phyloP scores from a whole-genome alignment of 2,329 filamentous ascomycete genomes.

The Fusarium abutilonis region DNA sequence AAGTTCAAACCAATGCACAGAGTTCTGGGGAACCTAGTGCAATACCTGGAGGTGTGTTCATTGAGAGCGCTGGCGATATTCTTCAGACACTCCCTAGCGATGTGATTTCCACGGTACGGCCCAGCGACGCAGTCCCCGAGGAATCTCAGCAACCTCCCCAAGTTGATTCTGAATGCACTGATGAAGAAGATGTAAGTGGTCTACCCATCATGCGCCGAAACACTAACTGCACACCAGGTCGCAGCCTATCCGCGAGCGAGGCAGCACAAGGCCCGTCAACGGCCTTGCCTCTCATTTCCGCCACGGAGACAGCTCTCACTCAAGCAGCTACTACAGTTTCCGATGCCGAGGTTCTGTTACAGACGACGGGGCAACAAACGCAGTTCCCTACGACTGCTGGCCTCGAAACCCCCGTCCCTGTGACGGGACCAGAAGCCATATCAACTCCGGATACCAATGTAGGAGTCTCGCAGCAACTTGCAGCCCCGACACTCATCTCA shows the following conservation, averaged over 20 bases:
- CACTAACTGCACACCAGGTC: constrained; percentile 43
- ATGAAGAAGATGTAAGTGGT: constrained; percentile 40
- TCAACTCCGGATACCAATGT: neutral
- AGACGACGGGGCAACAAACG: neutral
- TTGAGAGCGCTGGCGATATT: constrained; percentile 8
- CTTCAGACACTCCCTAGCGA: neutral
- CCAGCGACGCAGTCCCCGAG: neutral
- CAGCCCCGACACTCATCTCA: constrained; percentile 1
- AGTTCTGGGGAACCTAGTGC: neutral
- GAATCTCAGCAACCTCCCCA: neutral
- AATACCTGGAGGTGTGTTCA: constrained; percentile 24
- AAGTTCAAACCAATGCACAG: neutral
- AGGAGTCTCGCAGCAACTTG: constrained; percentile 4
- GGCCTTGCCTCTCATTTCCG: neutral
- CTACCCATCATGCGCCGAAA: constrained; percentile 38
- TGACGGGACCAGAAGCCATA: constrained; percentile 8
- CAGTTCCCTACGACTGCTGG: neutral
- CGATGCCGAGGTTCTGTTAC: neutral
- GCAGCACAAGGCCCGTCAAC: neutral
- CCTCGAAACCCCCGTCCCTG: neutral
- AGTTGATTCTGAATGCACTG: constrained; percentile 13
- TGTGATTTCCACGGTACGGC: neutral
- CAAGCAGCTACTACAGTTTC: neutral
- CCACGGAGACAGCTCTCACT: neutral
- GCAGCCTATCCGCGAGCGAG: constrained; percentile 17